phyloP scores from a whole-genome alignment of 495 filamentous ascomycete species.

The Hypoxylon intermedium region DNA sequence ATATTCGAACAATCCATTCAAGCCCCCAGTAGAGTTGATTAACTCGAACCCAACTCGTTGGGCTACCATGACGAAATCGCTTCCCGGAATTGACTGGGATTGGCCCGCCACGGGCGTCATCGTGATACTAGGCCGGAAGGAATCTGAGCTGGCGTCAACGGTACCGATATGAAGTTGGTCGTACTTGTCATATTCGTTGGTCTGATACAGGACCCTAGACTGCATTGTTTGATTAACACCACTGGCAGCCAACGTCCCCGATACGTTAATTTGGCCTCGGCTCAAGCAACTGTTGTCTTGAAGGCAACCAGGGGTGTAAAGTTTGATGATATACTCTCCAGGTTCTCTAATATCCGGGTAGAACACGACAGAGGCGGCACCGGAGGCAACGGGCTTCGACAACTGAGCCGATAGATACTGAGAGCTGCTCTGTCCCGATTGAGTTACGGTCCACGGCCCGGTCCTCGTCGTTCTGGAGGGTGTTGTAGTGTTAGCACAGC shows the following conservation, averaged over 20 bases:
- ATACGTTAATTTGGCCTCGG: slow-evolving; percentile 81
- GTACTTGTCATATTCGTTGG: slow-evolving; percentile 93
- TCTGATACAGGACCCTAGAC: slow-evolving; percentile 74
- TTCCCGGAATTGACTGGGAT: slow-evolving; percentile 45
- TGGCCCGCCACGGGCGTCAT: slow-evolving; percentile 73
- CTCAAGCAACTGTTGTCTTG: slow-evolving; percentile 77
- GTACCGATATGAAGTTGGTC: slow-evolving; percentile 85
- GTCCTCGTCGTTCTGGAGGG: slow-evolving; percentile 69
- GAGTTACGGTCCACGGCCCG: slow-evolving; percentile 75
- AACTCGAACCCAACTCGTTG: slow-evolving; percentile 82
- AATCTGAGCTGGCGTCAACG: slow-evolving; percentile 75
- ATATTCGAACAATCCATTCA: slow-evolving; percentile 94
- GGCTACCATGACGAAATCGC: slow-evolving; percentile 78
- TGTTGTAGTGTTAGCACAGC: slow-evolving; percentile 70
- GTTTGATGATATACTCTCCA: slow-evolving; percentile 84
- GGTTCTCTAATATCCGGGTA: slow-evolving; percentile 84
- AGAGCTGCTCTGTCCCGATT: slow-evolving; percentile 67
- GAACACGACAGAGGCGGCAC: slow-evolving; percentile 74
- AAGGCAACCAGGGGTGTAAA: slow-evolving; percentile 90
- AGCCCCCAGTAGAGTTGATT: slow-evolving; percentile 68
- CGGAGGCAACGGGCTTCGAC: slow-evolving; percentile 55
- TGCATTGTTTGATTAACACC: slow-evolving; percentile 53
- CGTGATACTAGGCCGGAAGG: slow-evolving; percentile 83
- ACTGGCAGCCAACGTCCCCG: slow-evolving; percentile 67
- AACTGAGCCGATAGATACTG: slow-evolving; percentile 78